These are phyloP conservation scores for Leucoagaricus sp. DNA, from an alignment of 1,284 basidiomycete genomes.

Conservation along the genomic window DNA sequence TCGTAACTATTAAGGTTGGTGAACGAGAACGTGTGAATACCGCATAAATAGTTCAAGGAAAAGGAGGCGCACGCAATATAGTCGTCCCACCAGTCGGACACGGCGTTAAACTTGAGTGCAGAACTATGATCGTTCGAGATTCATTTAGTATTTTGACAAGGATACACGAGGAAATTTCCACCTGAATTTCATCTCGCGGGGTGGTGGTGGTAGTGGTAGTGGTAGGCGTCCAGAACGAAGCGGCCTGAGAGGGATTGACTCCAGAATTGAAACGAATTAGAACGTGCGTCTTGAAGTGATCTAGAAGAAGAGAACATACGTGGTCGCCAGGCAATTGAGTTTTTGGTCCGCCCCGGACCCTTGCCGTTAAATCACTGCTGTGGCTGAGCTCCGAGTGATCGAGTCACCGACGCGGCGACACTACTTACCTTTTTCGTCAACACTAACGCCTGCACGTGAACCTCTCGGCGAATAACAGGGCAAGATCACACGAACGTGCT, in stretches of 20 bases:
- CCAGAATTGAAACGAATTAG: slow-evolving; percentile 22
- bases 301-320: neutral
- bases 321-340: neutral
- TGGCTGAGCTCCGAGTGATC: neutral
- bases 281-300: too few species aligned
- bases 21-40: neutral
- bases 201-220: slow-evolving; percentile 19
- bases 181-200: slow-evolving; percentile 61
- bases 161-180: slow-evolving; percentile 15
- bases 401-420: neutral
- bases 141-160: neutral
- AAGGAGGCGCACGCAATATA: slow-evolving; percentile 73
- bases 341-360: neutral
- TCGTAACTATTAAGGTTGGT: slow-evolving; percentile 58
- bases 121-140: slow-evolving; percentile 41
- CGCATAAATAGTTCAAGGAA: neutral
- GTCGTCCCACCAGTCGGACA: slow-evolving; percentile 93
- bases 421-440: neutral
- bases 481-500: neutral
- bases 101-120: slow-evolving; percentile 91
- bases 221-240: too few species aligned
- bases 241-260: slow-evolving; percentile 32
- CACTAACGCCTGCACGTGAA: neutral
- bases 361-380: neutral
- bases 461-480: neutral